Evolutionary conservation across 139 green algal species (phyloP), one percentile per base, ranked within the genome.

Genomic region (Chlamydomonas incerta): DNA sequence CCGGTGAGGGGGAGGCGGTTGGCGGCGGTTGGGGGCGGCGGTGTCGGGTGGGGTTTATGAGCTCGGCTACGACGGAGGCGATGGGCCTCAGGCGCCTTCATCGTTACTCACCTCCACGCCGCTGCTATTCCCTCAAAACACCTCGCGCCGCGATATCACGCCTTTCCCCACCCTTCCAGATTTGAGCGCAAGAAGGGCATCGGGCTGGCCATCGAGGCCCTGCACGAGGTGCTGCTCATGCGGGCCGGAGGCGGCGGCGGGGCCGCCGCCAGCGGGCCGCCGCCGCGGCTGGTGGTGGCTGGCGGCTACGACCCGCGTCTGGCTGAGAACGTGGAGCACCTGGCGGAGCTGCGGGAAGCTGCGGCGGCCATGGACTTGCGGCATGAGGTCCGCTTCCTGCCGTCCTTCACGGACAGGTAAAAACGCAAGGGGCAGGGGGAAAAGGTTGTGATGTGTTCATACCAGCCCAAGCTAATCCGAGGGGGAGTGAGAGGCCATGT

Each of bases 171-270:
- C n/a, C n/a, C n/a, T n/a, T n/a, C n/a, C n/a, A n/a, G n/a, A n/a
- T 99, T 99, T 90, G 97, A 99, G 93, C 92, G 97, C 50, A 99
- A 99, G 86, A 99, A 99, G 90, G 92, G 92, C 55, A 91, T 99
- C n/a, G 87, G 74, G 2, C 90, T 99, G 77, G 97, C 97, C 17
- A 79, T 99, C 8, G 47, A 88, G 10, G 96, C 96, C 9, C 91
- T 99, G 63, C 58, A 86, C 0, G 87, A 91, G 62, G 69, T 97
- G 80, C 81, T 86, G 29, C 21, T 83, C 31, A 63, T 80, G 57
- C 72, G 81, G 0, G 35, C 52, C 69, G 37, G n/a, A 65, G 47
- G 37, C 14, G 62, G 72, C 29, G 77, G 0, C 35, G 58, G 37
- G 0, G 41, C 24, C 8, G 41, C 15, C 35, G 41, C 52, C 23